Evolutionary conservation across 1,284 basidiomycete species (phyloP), one percentile per base, ranked within the genome.

Genomic region (Tilletia setariae): DNA sequence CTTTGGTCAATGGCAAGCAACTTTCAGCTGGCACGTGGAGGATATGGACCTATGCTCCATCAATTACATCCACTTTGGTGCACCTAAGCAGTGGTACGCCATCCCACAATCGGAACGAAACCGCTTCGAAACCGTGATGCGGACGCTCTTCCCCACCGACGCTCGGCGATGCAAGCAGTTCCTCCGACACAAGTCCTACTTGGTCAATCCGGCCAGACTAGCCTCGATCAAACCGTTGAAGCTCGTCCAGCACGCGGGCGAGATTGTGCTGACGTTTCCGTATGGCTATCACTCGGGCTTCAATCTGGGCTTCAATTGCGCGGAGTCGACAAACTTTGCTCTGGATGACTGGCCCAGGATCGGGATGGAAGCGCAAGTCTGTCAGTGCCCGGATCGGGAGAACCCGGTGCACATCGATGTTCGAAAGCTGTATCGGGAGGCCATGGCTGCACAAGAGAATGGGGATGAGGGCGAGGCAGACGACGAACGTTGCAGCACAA

Each of bases 1-100:
- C 84, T 98, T 96, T 83, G 95, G 95, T 73, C 97, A 97, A 93
- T 98, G 95, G 95, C 87, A 93, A 65, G 95, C 96, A 16, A 94
- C 93, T 0, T 83, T 98, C 83, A 93, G 95, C 0, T 99, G 96
- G 96, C 95, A 98, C 78, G 96, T 98, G 63, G 95, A 98, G 77
- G 88, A 87, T 73, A 85, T 85, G 76, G 95, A 98, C 81, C 86
- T 98, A 2, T 96, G 94, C 84, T 96, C 93, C 67, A 98, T 98
- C 85, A 98, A 98, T 83, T 98, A 96, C 81, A 93, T 98, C 72
- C 95, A 98, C 84, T 98, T 98, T 80, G 95, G 95, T 1, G 94
- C 95, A 0, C 94, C 94, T 0, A 98, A 88, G 78, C 86, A 92
- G 81, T 98, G 96, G 95, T 98, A 98, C 83, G 90, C 94, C 0